Evolutionary conservation across 768 basidiomycete species (phyloP).

Genomic region (Jaapia argillacea): DNA sequence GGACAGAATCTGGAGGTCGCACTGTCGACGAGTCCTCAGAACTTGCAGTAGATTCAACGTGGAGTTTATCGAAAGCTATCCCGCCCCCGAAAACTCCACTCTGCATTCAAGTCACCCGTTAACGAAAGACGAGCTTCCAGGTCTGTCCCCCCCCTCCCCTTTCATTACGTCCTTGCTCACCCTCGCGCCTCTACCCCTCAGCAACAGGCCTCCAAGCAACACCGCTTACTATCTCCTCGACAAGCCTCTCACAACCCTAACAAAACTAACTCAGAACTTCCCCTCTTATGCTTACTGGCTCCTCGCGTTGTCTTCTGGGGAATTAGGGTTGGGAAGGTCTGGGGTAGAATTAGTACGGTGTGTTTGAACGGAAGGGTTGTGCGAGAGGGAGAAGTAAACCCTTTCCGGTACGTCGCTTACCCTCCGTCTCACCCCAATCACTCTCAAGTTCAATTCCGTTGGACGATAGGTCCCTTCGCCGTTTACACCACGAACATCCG

Average conservation of each 20-base stretch:
- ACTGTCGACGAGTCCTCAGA: no score
- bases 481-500: slow-evolving; percentile 61
- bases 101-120: slow-evolving; percentile 34
- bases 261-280: slow-evolving; percentile 76
- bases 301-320: slow-evolving; percentile 50
- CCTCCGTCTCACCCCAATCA: background rate
- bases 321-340: slow-evolving; percentile 45
- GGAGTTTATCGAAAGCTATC: no score
- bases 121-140: slow-evolving; percentile 45
- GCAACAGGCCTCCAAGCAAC: slow-evolving; percentile 65
- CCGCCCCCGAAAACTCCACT: slow-evolving; percentile 29
- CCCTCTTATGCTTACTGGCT: slow-evolving; percentile 73
- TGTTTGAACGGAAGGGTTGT: slow-evolving; percentile 79
- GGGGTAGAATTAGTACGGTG: slow-evolving; percentile 43
- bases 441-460: background rate
- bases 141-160: slow-evolving; percentile 34
- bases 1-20: no score
- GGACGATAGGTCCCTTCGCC: slow-evolving; percentile 44
- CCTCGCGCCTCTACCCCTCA: slow-evolving; percentile 12
- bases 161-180: background rate
- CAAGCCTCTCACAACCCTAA: slow-evolving; percentile 44
- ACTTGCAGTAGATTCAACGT: no score
- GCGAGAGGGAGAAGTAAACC: slow-evolving; percentile 52
- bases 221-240: slow-evolving; percentile 61
- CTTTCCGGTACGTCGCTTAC: slow-evolving; percentile 44